Percentiles rank a stretch among this genome's conserved stretches.
Evolutionary conservation across 345 rosid genomes (phyloP).

Genomic region (Citrus sinensis): DVS_A1.0 CM039168.1:26830501-26831000

Average conservation of each 20-base stretch:
- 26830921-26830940: neutral
- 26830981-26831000: constrained; percentile 24
- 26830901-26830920: neutral
- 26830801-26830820: neutral
- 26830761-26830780: neutral
- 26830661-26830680: too few species aligned
- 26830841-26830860: neutral
- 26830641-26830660: neutral
- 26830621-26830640: neutral
- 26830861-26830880: neutral
- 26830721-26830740: too few species aligned
- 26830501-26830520: neutral
- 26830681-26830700: too few species aligned
- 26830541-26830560: neutral
- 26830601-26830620: neutral
- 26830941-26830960: neutral
- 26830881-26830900: neutral
- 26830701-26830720: too few species aligned
- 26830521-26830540: neutral
- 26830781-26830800: neutral
- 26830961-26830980: constrained; percentile 7
- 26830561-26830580: neutral
- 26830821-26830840: neutral
- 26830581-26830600: neutral
- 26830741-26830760: too few species aligned